Evolutionary conservation across 2,329 filamentous ascomycete genomes (phyloP).

Genomic region (Xylariomycetidae sp.): DNA sequence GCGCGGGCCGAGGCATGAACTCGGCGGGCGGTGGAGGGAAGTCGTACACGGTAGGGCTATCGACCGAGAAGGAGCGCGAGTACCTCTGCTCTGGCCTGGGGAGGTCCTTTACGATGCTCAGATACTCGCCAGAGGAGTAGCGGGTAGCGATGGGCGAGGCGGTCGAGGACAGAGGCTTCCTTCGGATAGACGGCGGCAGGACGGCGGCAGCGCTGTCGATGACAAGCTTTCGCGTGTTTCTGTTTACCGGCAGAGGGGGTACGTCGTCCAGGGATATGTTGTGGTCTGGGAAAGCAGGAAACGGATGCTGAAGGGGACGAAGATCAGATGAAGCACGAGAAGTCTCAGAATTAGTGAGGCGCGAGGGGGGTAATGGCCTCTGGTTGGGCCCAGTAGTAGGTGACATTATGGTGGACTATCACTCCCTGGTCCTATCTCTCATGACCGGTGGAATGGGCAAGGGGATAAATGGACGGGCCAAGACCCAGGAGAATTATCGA

Average conservation of each 20-base stretch:
- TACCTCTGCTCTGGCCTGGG: conserved; percentile 49
- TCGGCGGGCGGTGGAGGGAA: conserved; percentile 34
- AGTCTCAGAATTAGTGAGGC: conserved; percentile 30
- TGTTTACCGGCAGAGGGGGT: conserved; percentile 22
- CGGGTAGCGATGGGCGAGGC: conserved; percentile 47
- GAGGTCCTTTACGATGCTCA: conserved; percentile 34
- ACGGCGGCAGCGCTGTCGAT: conserved; percentile 18
- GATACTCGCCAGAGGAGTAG: conserved; percentile 39
- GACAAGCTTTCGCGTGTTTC: conserved; percentile 26
- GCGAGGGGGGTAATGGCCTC: conserved; percentile 16
- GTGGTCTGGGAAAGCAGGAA: conserved; percentile 20
- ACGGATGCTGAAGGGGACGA: conserved; percentile 18
- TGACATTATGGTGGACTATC: too few relatives aligned
- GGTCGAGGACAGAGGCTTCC: conserved; percentile 56
- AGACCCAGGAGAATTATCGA: too few relatives aligned
- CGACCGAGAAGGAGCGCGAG: conserved; percentile 50
- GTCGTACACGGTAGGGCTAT: conserved; percentile 60
- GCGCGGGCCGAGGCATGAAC: conserved; percentile 16
- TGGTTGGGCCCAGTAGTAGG: conserved; percentile 3
- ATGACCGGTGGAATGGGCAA: conserved; percentile 5
- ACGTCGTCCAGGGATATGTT: conserved; percentile 23
- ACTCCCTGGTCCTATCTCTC: conserved; percentile 5
- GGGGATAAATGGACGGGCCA: conserved; percentile 1
- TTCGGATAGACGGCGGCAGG: conserved; percentile 40
- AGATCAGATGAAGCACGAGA: conserved; percentile 34